phyloP scores from a whole-genome alignment of 148 eudicot species.

The Vaccinium macrocarpon region DNA sequence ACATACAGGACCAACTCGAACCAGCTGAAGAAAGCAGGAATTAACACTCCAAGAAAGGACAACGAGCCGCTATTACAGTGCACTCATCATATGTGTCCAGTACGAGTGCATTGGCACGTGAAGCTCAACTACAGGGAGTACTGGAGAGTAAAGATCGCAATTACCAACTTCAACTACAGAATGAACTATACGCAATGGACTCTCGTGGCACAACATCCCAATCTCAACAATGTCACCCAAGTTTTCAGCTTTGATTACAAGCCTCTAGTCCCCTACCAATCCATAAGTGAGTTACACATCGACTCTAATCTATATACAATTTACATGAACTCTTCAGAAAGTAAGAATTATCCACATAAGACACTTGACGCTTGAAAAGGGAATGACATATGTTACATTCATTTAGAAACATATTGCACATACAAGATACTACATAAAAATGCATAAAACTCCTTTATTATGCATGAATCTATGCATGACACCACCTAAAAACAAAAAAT shows the following conservation, averaged over 20 bases:
- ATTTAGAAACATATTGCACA: not conserved
- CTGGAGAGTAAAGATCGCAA: slow-evolving; percentile 54
- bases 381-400: not conserved
- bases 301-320: not conserved
- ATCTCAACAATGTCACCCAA: slow-evolving; percentile 60
- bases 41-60: slow-evolving; percentile 52
- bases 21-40: slow-evolving; percentile 30
- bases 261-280: slow-evolving; percentile 52
- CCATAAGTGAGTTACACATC: slow-evolving; percentile 40
- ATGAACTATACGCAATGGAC: slow-evolving; percentile 60
- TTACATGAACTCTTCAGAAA: not conserved
- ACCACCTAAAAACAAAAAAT: not conserved
- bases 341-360: not conserved
- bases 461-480: not conserved
- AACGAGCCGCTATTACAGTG: slow-evolving; percentile 48
- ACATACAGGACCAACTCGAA: slow-evolving; percentile 42
- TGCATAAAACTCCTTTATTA: not conserved
- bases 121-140: slow-evolving; percentile 62
- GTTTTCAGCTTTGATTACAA: slow-evolving; percentile 69
- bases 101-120: slow-evolving; percentile 65
- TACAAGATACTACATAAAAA: not conserved
- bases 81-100: slow-evolving; percentile 67
- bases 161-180: slow-evolving; percentile 62
- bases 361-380: not conserved
- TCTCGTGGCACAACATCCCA: slow-evolving; percentile 67